Evolutionary conservation across 2,329 filamentous ascomycete genomes (phyloP).

Genomic region (Endothia cerciana): DNA sequence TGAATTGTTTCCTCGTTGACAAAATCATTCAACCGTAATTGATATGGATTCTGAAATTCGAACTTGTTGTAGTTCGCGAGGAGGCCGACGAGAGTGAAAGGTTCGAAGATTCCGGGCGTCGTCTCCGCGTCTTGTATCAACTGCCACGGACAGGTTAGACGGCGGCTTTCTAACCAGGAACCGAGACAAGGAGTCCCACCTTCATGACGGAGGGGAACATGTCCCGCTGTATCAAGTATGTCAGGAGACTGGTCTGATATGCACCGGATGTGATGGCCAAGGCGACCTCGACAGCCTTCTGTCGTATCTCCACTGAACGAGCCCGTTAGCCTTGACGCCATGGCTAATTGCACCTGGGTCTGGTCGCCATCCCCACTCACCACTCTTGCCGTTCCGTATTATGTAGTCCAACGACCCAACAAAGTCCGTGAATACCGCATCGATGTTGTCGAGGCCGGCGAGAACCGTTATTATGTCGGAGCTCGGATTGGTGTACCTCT

Average conservation of each 20-base stretch:
- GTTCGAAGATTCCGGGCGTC: conserved; percentile 65
- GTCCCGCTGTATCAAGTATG: conserved; percentile 93
- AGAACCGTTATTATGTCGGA: conserved; percentile 92
- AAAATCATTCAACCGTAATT: conserved; percentile 89
- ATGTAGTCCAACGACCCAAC: conserved; percentile 80
- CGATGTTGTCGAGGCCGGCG: conserved; percentile 86
- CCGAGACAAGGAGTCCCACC: conserved; percentile 51
- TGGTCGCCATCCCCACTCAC: conserved; percentile 52
- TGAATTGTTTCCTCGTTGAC: conserved; percentile 88
- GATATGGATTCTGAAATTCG: conserved; percentile 96
- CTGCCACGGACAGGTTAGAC: conserved; percentile 45
- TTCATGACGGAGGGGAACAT: conserved; percentile 95
- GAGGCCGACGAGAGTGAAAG: conserved; percentile 82
- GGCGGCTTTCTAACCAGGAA: not conserved
- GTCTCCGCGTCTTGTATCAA: conserved; percentile 80
- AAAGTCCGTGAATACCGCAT: conserved; percentile 85
- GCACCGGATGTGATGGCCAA: conserved; percentile 88
- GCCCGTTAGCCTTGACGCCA: conserved; percentile 32
- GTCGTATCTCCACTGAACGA: conserved; percentile 69
- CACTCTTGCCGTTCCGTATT: conserved; percentile 73
- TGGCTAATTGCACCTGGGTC: conserved; percentile 14
- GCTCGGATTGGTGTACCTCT: conserved; percentile 93
- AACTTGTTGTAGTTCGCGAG: conserved; percentile 99
- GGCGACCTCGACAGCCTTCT: conserved; percentile 79
- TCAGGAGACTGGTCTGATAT: conserved; percentile 91